Evolutionary conservation across 371 early-diverging fungal genomes (phyloP).

Genomic region (Zancudomyces culisetae): DNA sequence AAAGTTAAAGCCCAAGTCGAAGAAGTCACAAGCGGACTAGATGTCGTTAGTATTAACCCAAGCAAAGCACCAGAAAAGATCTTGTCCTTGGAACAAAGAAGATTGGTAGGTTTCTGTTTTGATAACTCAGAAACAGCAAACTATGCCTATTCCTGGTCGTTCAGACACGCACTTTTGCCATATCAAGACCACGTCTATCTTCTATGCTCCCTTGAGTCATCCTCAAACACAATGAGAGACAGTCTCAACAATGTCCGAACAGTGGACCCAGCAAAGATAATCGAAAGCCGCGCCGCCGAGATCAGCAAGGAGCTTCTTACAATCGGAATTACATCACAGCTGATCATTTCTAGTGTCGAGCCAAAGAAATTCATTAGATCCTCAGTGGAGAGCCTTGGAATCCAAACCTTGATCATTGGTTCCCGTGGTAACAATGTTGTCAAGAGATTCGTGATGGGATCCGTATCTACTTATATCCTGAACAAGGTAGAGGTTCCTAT

Average conservation of each 20-base stretch:
- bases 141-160: slow-evolving; percentile 5
- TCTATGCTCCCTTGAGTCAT: neutral
- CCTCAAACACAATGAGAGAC: neutral
- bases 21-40: neutral
- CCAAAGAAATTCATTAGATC: slow-evolving; percentile 2
- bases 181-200: slow-evolving; percentile 5
- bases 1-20: neutral
- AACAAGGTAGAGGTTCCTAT: slow-evolving; percentile 3
- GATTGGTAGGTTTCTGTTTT: slow-evolving; percentile 4
- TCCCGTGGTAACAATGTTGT: slow-evolving; percentile 4
- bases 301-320: slow-evolving; percentile 1
- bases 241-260: neutral
- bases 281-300: neutral
- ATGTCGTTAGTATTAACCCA: neutral
- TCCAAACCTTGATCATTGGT: slow-evolving; percentile 4
- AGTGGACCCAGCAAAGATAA: neutral
- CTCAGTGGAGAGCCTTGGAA: neutral
- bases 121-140: slow-evolving; percentile 3
- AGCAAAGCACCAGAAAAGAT: neutral
- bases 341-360: neutral
- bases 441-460: neutral
- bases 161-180: slow-evolving; percentile 2
- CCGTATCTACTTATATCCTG: slow-evolving; percentile 5
- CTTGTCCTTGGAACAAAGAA: neutral
- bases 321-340: slow-evolving; percentile 4